Conservation (phyloP, 306 rosid genomes). For the Sindora glabra region DNA sequence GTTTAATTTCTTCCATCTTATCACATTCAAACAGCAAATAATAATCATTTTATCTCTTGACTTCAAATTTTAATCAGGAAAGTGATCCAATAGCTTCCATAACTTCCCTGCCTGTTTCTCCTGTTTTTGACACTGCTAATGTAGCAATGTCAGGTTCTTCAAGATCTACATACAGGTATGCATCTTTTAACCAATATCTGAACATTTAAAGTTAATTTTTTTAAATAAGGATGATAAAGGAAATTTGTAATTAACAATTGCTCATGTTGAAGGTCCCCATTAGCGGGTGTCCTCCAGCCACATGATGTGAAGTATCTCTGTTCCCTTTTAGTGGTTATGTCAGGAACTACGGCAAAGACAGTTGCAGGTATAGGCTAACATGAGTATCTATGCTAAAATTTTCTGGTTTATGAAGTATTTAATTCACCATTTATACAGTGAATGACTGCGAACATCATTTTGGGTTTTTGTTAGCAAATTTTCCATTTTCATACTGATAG, state of each 20-base stretch:
- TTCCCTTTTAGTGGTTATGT: conserved; percentile 55
- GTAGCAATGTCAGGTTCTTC: conserved; percentile 37
- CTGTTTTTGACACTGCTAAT: conserved; percentile 20
- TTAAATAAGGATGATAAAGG: not conserved
- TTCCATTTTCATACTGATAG: conserved; percentile 2
- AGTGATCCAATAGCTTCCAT: conserved; percentile 26
- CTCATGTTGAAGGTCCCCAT: conserved; percentile 55
- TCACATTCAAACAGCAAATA: not conserved
- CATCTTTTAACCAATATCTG: conserved; percentile 4
- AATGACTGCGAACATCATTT: not conserved
- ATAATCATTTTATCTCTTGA: not conserved
- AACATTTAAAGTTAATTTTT: not conserved
- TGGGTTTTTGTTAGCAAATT: conserved; percentile 5
- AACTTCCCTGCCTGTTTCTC: conserved; percentile 18
- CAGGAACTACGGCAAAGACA: conserved; percentile 38
- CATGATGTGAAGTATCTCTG: conserved; percentile 63
- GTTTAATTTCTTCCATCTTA: not conserved
- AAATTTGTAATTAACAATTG: conserved; percentile 4
- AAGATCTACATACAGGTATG: conserved; percentile 46
- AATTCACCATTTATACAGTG: not conserved
- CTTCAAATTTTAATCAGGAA: conserved; percentile 37
- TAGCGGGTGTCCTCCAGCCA: conserved; percentile 53
- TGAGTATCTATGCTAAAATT: conserved; percentile 11
- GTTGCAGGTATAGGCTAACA: conserved; percentile 47
- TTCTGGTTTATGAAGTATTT: conserved; percentile 9